These are phyloP conservation scores for Tolypocladium nubicola DNA, from an alignment of 2,329 filamentous ascomycete species.

Conservation along the genomic window DNA sequence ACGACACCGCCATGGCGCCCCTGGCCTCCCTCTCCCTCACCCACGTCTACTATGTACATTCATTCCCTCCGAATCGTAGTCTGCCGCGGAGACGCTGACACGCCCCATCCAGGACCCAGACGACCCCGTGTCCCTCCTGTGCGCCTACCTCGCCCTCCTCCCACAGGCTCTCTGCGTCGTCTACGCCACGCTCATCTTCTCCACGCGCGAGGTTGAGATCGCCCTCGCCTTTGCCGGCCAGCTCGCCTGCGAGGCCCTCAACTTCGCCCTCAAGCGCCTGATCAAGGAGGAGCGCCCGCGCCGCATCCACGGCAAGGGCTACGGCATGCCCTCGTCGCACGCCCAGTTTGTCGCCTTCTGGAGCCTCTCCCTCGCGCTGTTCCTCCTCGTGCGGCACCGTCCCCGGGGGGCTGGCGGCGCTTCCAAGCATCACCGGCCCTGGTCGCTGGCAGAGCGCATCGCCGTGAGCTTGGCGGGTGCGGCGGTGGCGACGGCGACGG, in stretches of 20 bases:
- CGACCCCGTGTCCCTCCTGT: slow-evolving; percentile 75
- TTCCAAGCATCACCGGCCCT: slow-evolving; percentile 28
- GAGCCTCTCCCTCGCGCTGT: slow-evolving; percentile 71
- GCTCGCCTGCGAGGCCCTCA: slow-evolving; percentile 81
- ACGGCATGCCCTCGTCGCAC: slow-evolving; percentile 93
- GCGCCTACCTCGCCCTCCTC: slow-evolving; percentile 87
- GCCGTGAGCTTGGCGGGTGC: slow-evolving; percentile 44
- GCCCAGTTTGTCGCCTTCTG: slow-evolving; percentile 93
- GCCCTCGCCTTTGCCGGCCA: slow-evolving; percentile 85
- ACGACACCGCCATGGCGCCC: slow-evolving; percentile 28
- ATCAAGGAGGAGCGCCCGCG: slow-evolving; percentile 87
- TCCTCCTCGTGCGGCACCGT: slow-evolving; percentile 71
- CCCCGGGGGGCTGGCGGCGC: slow-evolving; percentile 27
- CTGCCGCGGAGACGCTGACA: background rate
- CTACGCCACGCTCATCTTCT: slow-evolving; percentile 85
- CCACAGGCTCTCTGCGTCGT: slow-evolving; percentile 85
- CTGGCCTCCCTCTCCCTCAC: slow-evolving; percentile 88
- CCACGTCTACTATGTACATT: slow-evolving; percentile 83
- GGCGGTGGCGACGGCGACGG: slow-evolving; percentile 55
- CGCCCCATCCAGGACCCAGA: slow-evolving; percentile 59
- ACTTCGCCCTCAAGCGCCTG: slow-evolving; percentile 78
- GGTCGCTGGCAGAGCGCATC: slow-evolving; percentile 50
- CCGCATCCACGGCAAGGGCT: slow-evolving; percentile 82
- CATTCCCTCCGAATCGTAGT: background rate
- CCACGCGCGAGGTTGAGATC: slow-evolving; percentile 83